Evolutionary conservation across 2,329 filamentous ascomycete genomes (phyloP).

Genomic region (Exophiala spinifera): DNA sequence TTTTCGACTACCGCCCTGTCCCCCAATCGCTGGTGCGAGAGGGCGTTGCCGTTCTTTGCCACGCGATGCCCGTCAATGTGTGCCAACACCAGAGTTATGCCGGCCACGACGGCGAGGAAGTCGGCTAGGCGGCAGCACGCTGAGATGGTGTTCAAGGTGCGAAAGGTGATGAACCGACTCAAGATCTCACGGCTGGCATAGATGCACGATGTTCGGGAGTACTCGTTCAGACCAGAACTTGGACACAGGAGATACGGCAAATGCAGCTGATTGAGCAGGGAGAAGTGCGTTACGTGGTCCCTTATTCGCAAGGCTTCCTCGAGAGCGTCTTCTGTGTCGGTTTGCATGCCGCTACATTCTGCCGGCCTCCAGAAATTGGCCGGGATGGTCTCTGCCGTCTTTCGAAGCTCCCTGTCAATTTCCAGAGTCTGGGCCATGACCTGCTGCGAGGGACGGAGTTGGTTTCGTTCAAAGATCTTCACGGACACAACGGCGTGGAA

Average conservation of each 20-base stretch:
- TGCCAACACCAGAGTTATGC: conserved; percentile 29
- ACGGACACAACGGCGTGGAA: neutral
- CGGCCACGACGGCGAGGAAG: conserved; percentile 32
- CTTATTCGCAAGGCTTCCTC: conserved; percentile 39
- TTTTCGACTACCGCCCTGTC: conserved; percentile 44
- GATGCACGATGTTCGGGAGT: conserved; percentile 36
- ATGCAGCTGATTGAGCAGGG: conserved; percentile 53
- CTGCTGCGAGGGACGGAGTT: too few relatives aligned
- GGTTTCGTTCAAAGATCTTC: neutral
- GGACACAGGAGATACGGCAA: conserved; percentile 53
- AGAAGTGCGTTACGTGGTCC: conserved; percentile 52
- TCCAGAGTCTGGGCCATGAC: too few relatives aligned
- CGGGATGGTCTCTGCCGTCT: conserved; percentile 42
- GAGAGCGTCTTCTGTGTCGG: conserved; percentile 25
- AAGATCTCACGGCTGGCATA: conserved; percentile 53
- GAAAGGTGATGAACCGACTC: conserved; percentile 12
- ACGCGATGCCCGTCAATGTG: conserved; percentile 30
- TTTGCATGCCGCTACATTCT: conserved; percentile 12
- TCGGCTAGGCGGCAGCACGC: conserved; percentile 31
- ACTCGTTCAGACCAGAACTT: neutral
- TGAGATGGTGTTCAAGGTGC: conserved; percentile 18
- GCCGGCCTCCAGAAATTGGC: conserved; percentile 49
- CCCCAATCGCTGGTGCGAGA: conserved; percentile 40
- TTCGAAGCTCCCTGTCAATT: conserved; percentile 35
- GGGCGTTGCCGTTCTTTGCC: conserved; percentile 25